These are phyloP conservation scores for Trichoderma guizhouense DNA, from an alignment of 2,329 filamentous ascomycete genomes.

Conservation along the genomic window DNA sequence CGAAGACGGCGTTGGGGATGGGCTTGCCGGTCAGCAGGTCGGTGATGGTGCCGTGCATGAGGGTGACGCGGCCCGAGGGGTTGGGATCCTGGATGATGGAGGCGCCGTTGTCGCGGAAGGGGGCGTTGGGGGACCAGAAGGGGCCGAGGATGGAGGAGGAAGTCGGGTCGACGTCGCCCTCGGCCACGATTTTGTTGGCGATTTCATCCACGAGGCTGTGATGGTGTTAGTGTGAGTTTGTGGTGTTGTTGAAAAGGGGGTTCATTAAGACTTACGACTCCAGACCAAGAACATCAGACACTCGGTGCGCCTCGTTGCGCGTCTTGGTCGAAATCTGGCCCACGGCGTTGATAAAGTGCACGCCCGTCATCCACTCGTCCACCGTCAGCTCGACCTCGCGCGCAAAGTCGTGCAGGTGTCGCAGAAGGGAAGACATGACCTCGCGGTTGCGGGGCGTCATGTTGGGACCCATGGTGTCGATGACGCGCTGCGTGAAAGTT, in stretches of 20 bases:
- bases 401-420: conserved; percentile 74
- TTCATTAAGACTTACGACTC: conserved; percentile 55
- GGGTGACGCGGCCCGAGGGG: conserved; percentile 56
- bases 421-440: conserved; percentile 62
- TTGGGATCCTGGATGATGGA: conserved; percentile 62
- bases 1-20: conserved; percentile 66
- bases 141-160: conserved; percentile 73
- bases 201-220: conserved; percentile 58
- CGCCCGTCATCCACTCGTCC: conserved; percentile 74
- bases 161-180: conserved; percentile 61
- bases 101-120: conserved; percentile 65
- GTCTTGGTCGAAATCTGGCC: conserved; percentile 66
- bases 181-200: conserved; percentile 60
- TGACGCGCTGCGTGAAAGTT: conserved; percentile 70
- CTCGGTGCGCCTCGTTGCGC: conserved; percentile 70
- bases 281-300: conserved; percentile 70
- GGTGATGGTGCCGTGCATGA: conserved; percentile 67
- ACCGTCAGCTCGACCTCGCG: conserved; percentile 73
- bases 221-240: neutral
- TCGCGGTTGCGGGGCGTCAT: conserved; percentile 61
- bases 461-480: conserved; percentile 70
- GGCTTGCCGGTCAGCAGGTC: conserved; percentile 64
- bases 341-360: conserved; percentile 71
- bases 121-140: conserved; percentile 73
- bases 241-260: no score